Evolutionary conservation across 1,139 yeast species (phyloP).

Genomic region (Hemisphaericaspora xylanilytica): DNA sequence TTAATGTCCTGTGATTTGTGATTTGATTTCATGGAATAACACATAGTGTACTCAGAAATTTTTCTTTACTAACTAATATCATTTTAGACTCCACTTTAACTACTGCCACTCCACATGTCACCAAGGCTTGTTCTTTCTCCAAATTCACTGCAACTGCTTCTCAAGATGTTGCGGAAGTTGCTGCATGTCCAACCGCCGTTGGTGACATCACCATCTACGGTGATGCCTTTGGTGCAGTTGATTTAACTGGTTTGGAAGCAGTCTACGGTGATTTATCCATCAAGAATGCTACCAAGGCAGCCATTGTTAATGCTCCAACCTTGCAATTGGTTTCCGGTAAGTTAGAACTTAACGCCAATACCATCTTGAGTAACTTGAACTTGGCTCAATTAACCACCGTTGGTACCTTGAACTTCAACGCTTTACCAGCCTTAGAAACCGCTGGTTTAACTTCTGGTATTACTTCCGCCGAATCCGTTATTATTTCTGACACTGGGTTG

Average conservation of each 20-base stretch:
- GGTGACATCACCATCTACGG: constrained; percentile 78
- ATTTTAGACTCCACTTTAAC: constrained; percentile 46
- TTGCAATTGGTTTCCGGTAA: constrained; percentile 73
- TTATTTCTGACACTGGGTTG: constrained; percentile 85
- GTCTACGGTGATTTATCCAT: constrained; percentile 74
- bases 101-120: constrained; percentile 49
- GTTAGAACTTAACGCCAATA: constrained; percentile 60
- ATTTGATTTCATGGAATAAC: too few species aligned
- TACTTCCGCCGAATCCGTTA: constrained; percentile 67
- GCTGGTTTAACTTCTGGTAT: constrained; percentile 76
- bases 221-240: constrained; percentile 52
- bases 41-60: too few species aligned
- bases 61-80: constrained; percentile 1
- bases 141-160: constrained; percentile 71
- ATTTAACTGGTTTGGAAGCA: constrained; percentile 56
- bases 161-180: constrained; percentile 68
- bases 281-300: constrained; percentile 61
- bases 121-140: constrained; percentile 55
- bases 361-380: constrained; percentile 64
- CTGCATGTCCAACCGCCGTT: constrained; percentile 73
- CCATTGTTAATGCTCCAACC: constrained; percentile 70
- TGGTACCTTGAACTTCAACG: constrained; percentile 72
- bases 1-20: too few species aligned
- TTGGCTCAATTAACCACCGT: constrained; percentile 81
- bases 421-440: constrained; percentile 76